These are phyloP conservation scores for Abelmoschus esculentus DNA, from an alignment of 345 rosid species.

Conservation along the genomic window DNA sequence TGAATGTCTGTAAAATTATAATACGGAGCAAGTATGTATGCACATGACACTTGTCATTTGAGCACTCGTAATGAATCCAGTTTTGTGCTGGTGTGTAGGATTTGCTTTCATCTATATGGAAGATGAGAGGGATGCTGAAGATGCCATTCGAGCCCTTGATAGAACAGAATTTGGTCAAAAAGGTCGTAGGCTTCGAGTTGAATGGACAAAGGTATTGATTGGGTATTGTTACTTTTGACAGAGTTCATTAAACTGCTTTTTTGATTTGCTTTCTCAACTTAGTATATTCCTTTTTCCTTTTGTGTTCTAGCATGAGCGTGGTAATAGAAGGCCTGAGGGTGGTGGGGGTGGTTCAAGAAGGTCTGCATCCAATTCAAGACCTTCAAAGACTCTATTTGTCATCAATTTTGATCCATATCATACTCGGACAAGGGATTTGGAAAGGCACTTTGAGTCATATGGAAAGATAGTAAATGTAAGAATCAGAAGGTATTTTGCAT, in stretches of 20 bases:
- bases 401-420: too few species aligned
- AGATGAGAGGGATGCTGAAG: conserved; percentile 93
- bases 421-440: conserved; percentile 84
- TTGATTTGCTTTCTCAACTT: not conserved
- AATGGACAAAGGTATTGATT: conserved; percentile 83
- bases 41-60: not conserved
- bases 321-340: conserved; percentile 44
- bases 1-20: not conserved
- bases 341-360: conserved; percentile 52
- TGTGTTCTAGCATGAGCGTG: conserved; percentile 69
- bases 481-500: conserved; percentile 92
- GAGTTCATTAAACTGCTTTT: not conserved
- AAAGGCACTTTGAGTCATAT: conserved; percentile 89
- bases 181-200: conserved; percentile 93
- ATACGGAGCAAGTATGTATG: not conserved
- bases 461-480: conserved; percentile 85
- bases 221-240: not conserved
- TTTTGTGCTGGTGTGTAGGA: conserved; percentile 32
- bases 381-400: conserved; percentile 90
- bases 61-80: not conserved
- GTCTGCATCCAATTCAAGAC: conserved; percentile 54
- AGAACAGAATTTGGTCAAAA: conserved; percentile 72
- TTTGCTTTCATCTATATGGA: conserved; percentile 96
- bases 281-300: not conserved
- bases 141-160: conserved; percentile 93